phyloP scores from a whole-genome alignment of 345 rosid species.

The Camelina hispida region DNA sequence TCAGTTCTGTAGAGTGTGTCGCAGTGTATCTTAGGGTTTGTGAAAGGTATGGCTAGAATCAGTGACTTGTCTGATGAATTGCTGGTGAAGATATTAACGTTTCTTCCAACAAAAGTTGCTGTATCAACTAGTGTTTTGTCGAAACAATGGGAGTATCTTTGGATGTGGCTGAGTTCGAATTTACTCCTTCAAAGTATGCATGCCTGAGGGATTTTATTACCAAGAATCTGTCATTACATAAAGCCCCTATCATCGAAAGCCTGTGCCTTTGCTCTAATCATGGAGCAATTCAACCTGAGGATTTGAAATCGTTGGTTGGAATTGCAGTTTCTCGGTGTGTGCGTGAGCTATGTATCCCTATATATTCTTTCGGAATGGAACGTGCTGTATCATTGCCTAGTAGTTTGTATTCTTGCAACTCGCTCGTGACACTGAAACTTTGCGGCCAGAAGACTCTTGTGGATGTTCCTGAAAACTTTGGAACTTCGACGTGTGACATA shows the following conservation, averaged over 20 bases:
- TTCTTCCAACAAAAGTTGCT: not conserved
- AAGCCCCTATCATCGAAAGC: not conserved
- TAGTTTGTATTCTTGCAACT: not conserved
- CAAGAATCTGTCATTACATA: not conserved
- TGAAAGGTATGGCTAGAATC: not conserved
- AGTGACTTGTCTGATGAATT: conserved; percentile 2
- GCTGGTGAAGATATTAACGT: not conserved
- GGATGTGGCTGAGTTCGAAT: not conserved
- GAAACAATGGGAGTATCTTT: conserved; percentile 6
- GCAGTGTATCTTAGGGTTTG: not conserved
- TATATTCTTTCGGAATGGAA: no score
- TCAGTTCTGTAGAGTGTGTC: not conserved
- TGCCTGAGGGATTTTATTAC: not conserved
- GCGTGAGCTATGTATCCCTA: not conserved
- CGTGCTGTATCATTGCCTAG: not conserved
- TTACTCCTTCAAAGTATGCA: not conserved
- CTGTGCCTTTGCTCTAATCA: not conserved
- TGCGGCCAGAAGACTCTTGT: not conserved
- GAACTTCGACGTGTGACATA: not conserved
- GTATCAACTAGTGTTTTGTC: not conserved
- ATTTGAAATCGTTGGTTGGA: not conserved
- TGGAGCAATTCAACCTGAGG: not conserved
- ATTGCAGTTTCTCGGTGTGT: not conserved
- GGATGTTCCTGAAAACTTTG: conserved; percentile 1
- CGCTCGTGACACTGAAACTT: not conserved